Evolutionary conservation across 805 yeast genomes (phyloP).

Genomic region (Candida wancherniae): DNA sequence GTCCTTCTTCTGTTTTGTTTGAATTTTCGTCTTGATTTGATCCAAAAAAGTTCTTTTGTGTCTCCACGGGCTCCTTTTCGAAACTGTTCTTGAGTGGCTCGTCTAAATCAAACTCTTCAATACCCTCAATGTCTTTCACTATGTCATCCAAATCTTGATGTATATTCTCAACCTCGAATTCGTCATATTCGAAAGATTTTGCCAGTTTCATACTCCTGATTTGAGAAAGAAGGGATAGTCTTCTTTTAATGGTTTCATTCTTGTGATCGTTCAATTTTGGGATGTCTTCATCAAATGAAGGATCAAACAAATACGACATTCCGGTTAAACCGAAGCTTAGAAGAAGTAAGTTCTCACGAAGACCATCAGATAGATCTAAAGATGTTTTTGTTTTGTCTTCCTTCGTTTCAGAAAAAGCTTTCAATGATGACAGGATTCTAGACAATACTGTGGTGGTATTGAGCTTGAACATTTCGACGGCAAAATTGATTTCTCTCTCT

Average conservation of each 20-base stretch:
- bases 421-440: constrained; percentile 36
- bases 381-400: constrained; percentile 15
- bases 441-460: constrained; percentile 43
- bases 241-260: constrained; percentile 29
- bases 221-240: constrained; percentile 31
- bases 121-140: constrained; percentile 25
- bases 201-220: constrained; percentile 23
- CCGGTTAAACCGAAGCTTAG: constrained; percentile 66
- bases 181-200: constrained; percentile 18
- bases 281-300: constrained; percentile 51
- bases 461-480: constrained; percentile 52
- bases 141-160: constrained; percentile 32
- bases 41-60: too few species aligned
- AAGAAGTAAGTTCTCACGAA: constrained; percentile 52
- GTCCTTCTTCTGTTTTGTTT: constrained; percentile 1
- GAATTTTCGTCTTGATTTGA: too few species aligned
- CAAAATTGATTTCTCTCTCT: constrained; percentile 50
- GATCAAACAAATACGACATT: constrained; percentile 65
- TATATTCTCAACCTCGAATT: constrained; percentile 22
- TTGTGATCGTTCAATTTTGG: constrained; percentile 31
- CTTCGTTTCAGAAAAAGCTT: constrained; percentile 13
- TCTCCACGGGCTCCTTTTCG: too few species aligned
- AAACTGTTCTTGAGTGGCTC: too few species aligned
- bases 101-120: constrained; percentile 15
- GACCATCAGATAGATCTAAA: constrained; percentile 43